A percentile compares a stretch with the other conserved stretches of the same genome.
Conservation (phyloP, 73 alveolate species). For the Blepharisma japonicum region DNA sequence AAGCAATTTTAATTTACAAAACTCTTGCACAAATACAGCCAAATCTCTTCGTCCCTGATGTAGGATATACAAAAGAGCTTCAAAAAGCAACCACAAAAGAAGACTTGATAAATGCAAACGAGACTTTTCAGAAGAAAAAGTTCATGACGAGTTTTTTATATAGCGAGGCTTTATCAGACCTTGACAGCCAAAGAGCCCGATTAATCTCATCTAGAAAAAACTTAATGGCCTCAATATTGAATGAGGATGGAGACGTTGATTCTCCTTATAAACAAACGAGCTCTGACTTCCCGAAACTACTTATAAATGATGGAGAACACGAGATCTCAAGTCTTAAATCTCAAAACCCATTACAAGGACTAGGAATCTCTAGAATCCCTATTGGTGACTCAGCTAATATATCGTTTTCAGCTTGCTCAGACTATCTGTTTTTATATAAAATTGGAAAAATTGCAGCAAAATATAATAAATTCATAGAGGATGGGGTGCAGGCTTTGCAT, state of each 20-base stretch:
- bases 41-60: conserved; percentile 13
- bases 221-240: not conserved
- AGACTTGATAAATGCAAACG: not conserved
- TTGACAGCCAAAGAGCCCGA: conserved; percentile 2
- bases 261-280: not conserved
- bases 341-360: not conserved
- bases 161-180: not conserved
- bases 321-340: not conserved
- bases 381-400: not conserved
- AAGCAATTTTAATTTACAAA: conserved; percentile 2
- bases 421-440: conserved; percentile 1
- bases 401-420: not conserved
- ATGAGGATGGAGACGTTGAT: not conserved
- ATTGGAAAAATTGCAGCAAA: conserved; percentile 20
- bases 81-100: conserved; percentile 8
- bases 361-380: conserved; percentile 21
- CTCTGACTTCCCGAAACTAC: not conserved
- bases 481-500: conserved; percentile 12
- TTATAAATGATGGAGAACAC: not conserved
- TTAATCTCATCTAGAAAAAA: not conserved
- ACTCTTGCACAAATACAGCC: conserved; percentile 25
- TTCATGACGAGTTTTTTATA: not conserved
- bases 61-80: not conserved
- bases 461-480: not conserved
- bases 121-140: not conserved